Percentiles rank a stretch among this genome's conserved stretches.
Conservation (phyloP, 345 rosid genomes). For the Psidium guajava region DNA sequence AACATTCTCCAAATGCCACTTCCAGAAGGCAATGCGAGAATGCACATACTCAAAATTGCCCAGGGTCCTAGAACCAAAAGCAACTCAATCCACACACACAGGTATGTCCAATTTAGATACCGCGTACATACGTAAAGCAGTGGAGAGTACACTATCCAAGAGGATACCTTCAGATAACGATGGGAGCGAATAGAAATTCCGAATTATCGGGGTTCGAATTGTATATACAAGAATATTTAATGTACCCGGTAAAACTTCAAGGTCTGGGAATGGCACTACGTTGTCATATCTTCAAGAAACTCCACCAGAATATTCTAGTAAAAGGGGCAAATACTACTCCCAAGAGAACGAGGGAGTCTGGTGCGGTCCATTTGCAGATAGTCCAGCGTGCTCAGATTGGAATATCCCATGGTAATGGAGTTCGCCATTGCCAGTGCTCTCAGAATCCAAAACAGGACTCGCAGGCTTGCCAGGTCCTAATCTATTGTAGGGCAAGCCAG, state of each 20-base stretch:
- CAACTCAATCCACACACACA: background rate
- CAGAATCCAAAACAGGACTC: slow-evolving; percentile 17
- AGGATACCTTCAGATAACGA: background rate
- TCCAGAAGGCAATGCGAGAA: background rate
- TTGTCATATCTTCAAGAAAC: background rate
- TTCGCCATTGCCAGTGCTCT: slow-evolving; percentile 12
- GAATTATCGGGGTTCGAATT: background rate
- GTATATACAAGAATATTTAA: background rate
- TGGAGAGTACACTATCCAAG: background rate
- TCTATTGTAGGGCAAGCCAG: slow-evolving; percentile 27
- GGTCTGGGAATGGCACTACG: background rate
- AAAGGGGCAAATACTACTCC: slow-evolving; percentile 20
- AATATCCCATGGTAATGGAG: slow-evolving; percentile 18
- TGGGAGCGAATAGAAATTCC: background rate
- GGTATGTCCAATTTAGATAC: background rate
- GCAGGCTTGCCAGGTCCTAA: slow-evolving; percentile 10
- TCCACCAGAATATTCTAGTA: background rate
- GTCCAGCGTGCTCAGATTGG: slow-evolving; percentile 21
- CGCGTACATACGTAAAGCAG: background rate
- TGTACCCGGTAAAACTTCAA: background rate
- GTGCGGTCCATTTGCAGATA: slow-evolving; percentile 30
- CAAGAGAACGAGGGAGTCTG: slow-evolving; percentile 47
- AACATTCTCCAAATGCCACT: background rate
- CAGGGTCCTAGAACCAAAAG: background rate
- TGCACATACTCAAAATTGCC: background rate